These are phyloP conservation scores for Leucogyrophana mollusca DNA, from an alignment of 768 basidiomycete genomes.

Conservation along the genomic window DNA sequence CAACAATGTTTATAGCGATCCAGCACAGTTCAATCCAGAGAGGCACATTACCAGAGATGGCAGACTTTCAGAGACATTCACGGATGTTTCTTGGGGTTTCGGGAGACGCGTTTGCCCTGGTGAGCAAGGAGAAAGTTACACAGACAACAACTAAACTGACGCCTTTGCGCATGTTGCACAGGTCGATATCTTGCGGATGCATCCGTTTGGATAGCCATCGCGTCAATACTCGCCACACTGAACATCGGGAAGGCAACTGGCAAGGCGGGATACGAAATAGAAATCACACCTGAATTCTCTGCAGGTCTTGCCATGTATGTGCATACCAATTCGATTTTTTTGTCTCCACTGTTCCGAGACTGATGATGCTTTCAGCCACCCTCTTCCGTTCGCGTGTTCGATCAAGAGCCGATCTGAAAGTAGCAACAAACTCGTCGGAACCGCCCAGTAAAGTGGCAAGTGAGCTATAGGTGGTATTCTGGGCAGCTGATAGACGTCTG, in stretches of 20 bases:
- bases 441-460: no score
- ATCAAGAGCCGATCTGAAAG: background rate
- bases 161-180: no score
- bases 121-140: background rate
- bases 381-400: background rate
- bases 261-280: slow-evolving; percentile 18
- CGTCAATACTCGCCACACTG: slow-evolving; percentile 17
- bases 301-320: slow-evolving; percentile 16
- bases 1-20: slow-evolving; percentile 23
- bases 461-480: no score
- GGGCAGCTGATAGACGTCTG: no score
- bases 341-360: no score
- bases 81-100: slow-evolving; percentile 29
- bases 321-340: no score
- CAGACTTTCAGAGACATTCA: slow-evolving; percentile 18
- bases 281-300: slow-evolving; percentile 18
- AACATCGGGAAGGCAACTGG: slow-evolving; percentile 19
- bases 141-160: no score
- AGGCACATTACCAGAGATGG: slow-evolving; percentile 24
- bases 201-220: slow-evolving; percentile 18
- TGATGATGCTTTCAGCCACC: background rate
- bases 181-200: slow-evolving; percentile 19
- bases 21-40: slow-evolving; percentile 33
- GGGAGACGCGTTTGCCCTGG: slow-evolving; percentile 21
- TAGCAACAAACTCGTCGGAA: no score